Conservation (phyloP, 805 yeast species). For the Jamesozyma lodderae region DNA sequence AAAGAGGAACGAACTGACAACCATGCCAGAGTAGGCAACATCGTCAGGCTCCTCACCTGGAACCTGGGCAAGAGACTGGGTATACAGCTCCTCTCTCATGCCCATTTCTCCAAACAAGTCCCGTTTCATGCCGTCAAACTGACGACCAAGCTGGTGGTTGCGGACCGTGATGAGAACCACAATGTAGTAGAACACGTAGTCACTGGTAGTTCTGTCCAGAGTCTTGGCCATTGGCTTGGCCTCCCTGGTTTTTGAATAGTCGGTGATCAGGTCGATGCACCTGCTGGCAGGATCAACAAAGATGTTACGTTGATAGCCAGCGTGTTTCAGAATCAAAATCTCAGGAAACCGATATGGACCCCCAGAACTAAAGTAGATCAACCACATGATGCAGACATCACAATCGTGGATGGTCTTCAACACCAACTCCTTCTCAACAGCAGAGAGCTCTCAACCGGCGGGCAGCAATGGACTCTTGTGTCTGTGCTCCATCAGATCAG, state of each 20-base stretch:
- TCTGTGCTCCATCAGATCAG: too few relatives aligned
- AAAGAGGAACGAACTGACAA: too few relatives aligned
- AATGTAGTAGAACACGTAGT: conserved; percentile 1
- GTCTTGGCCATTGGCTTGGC: neutral
- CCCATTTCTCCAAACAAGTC: too few relatives aligned
- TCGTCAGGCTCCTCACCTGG: too few relatives aligned
- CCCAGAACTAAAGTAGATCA: conserved; percentile 5
- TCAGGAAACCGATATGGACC: conserved; percentile 4
- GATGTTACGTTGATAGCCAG: conserved; percentile 2
- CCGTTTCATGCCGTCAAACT: too few relatives aligned
- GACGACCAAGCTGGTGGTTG: neutral
- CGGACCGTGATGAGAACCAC: neutral
- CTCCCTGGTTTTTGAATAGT: neutral
- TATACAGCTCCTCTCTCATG: too few relatives aligned
- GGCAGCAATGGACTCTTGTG: too few relatives aligned
- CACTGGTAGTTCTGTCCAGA: neutral
- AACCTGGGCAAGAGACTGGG: too few relatives aligned
- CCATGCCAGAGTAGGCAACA: too few relatives aligned
- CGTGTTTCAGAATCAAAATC: conserved; percentile 2
- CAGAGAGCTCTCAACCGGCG: too few relatives aligned
- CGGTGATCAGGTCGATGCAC: neutral
- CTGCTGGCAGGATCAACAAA: conserved; percentile 1
- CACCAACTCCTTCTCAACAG: too few relatives aligned
- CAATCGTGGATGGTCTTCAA: too few relatives aligned
- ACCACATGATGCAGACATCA: conserved; percentile 5